Conservation (phyloP, 257 asterid species). For the Coffea eugenioides region DNA sequence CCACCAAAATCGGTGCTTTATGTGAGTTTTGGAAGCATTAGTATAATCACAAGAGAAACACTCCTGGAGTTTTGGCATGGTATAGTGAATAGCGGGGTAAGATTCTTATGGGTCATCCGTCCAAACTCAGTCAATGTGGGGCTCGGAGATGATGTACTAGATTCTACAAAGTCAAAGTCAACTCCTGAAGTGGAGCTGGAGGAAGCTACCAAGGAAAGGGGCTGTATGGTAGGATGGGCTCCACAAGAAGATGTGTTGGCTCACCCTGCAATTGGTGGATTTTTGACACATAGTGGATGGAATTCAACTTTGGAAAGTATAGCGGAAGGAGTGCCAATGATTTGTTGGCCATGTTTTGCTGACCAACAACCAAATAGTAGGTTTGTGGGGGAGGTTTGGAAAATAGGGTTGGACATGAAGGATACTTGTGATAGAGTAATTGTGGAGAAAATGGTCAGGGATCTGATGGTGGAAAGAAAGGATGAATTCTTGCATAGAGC, state of each 20-base stretch:
- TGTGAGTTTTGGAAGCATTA: slow-evolving; percentile 50
- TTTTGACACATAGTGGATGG: slow-evolving; percentile 39
- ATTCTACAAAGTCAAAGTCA: slow-evolving; percentile 10
- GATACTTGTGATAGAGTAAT: slow-evolving; percentile 42
- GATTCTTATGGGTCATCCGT: slow-evolving; percentile 54
- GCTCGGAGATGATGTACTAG: background rate
- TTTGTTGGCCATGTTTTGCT: slow-evolving; percentile 33
- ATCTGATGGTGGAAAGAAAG: slow-evolving; percentile 41
- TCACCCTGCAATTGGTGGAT: slow-evolving; percentile 28
- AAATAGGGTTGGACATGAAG: slow-evolving; percentile 57
- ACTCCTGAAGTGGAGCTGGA: slow-evolving; percentile 22
- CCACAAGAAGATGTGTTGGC: slow-evolving; percentile 30
- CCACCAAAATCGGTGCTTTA: slow-evolving; percentile 39
- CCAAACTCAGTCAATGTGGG: slow-evolving; percentile 23
- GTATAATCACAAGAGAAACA: slow-evolving; percentile 28
- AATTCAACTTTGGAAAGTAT: slow-evolving; percentile 38
- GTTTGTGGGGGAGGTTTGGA: slow-evolving; percentile 46
- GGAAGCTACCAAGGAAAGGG: slow-evolving; percentile 13
- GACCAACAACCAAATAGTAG: slow-evolving; percentile 52
- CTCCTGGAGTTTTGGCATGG: slow-evolving; percentile 47
- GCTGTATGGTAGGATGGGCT: slow-evolving; percentile 31
- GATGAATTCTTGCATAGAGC: slow-evolving; percentile 37
- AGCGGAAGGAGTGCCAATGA: slow-evolving; percentile 33
- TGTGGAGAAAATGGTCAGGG: slow-evolving; percentile 41
- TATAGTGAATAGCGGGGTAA: slow-evolving; percentile 32